phyloP scores from a whole-genome alignment of 306 rosid species.

The Malus asiatica region DNA sequence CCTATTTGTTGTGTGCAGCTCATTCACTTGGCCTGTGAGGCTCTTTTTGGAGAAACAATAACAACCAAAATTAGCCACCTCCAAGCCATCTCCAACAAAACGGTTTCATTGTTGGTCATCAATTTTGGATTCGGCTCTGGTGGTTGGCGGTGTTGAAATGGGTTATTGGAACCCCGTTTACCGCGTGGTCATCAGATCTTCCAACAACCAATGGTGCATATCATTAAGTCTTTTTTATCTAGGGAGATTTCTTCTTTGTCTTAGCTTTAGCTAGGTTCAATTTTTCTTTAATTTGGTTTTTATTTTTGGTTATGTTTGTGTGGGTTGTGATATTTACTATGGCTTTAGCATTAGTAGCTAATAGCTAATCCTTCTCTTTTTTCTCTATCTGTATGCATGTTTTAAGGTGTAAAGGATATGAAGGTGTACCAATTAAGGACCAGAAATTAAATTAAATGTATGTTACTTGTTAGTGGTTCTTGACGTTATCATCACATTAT shows the following conservation, averaged over 20 bases:
- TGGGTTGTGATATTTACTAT: constrained; percentile 29
- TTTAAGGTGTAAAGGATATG: constrained; percentile 33
- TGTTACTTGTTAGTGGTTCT: background rate
- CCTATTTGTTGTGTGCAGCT: background rate
- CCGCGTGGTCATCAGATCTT: constrained; percentile 74
- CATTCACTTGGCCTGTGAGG: constrained; percentile 51
- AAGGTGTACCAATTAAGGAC: constrained; percentile 25
- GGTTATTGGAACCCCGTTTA: constrained; percentile 78
- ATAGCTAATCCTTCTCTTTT: background rate
- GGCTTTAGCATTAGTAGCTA: constrained; percentile 23
- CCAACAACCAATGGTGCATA: constrained; percentile 76
- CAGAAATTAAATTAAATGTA: constrained; percentile 12
- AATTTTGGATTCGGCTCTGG: constrained; percentile 52
- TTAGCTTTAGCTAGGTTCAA: constrained; percentile 4
- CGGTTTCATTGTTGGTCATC: constrained; percentile 25
- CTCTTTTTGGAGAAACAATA: constrained; percentile 50
- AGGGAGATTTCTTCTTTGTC: background rate
- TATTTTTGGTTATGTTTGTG: constrained; percentile 14
- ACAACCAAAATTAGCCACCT: constrained; percentile 20
- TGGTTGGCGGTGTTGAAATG: constrained; percentile 48
- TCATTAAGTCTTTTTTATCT: constrained; percentile 15
- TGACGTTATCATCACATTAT: too few relatives aligned
- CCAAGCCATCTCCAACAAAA: constrained; percentile 24
- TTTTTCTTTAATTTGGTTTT: background rate
- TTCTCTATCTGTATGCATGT: constrained; percentile 10